phyloP scores from a whole-genome alignment of 2,329 filamentous ascomycete genomes.

The Ceratocystis diversiconidia region DNA sequence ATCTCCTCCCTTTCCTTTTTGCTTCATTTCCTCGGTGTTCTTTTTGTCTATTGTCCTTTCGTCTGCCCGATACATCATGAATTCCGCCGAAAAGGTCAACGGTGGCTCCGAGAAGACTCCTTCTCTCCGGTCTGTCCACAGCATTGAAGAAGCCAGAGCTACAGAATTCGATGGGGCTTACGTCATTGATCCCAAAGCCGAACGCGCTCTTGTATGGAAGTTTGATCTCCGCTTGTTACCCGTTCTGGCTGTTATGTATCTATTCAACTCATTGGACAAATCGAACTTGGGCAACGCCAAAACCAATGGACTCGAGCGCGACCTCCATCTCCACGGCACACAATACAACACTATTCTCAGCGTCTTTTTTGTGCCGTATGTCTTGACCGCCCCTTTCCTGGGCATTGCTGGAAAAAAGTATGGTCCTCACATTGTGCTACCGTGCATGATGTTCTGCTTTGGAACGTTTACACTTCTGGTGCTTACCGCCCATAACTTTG shows the following conservation, averaged over 20 bases:
- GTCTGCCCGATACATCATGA: background rate
- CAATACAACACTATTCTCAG: slow-evolving; percentile 58
- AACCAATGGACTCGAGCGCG: slow-evolving; percentile 33
- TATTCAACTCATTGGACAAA: slow-evolving; percentile 35
- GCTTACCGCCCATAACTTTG: slow-evolving; percentile 36
- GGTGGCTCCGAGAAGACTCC: background rate
- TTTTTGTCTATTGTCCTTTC: background rate
- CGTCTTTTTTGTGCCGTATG: slow-evolving; percentile 65
- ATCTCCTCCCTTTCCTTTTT: too few species aligned
- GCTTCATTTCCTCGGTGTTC: too few species aligned
- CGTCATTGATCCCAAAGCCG: slow-evolving; percentile 30
- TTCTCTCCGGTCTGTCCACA: slow-evolving; percentile 21
- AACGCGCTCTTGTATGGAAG: slow-evolving; percentile 38
- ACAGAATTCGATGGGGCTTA: background rate
- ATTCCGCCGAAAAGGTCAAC: background rate
- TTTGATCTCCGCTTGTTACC: slow-evolving; percentile 41
- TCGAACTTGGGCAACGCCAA: slow-evolving; percentile 39
- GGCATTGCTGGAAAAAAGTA: slow-evolving; percentile 56
- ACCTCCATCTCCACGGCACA: slow-evolving; percentile 38
- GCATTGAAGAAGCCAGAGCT: background rate
- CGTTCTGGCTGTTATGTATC: slow-evolving; percentile 41
- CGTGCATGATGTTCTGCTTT: slow-evolving; percentile 57
- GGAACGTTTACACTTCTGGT: slow-evolving; percentile 51
- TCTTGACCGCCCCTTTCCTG: slow-evolving; percentile 47
- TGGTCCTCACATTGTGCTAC: slow-evolving; percentile 52